These are phyloP conservation scores for Fragaria vesca DNA, from an alignment of 306 rosid genomes.

Conservation along the genomic window DNA sequence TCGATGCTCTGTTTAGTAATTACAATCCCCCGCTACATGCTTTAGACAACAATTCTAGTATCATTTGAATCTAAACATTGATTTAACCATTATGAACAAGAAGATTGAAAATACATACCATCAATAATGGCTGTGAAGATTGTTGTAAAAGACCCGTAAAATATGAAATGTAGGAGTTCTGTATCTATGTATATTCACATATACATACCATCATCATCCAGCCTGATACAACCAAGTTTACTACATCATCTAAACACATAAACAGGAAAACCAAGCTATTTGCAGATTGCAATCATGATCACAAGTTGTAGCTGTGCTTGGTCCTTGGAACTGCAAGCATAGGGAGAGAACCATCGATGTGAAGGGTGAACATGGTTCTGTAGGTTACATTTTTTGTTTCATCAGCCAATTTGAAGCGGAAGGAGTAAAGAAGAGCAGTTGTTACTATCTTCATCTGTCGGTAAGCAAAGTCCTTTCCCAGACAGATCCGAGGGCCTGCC, in stretches of 20 bases:
- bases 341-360: conserved; percentile 64
- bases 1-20: too few relatives aligned
- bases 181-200: too few relatives aligned
- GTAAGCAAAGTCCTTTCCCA: conserved; percentile 77
- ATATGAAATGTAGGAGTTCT: neutral
- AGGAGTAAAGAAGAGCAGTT: conserved; percentile 54
- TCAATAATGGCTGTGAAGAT: neutral
- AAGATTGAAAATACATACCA: too few relatives aligned
- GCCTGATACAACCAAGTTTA: neutral
- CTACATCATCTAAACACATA: neutral
- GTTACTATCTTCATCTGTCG: conserved; percentile 75
- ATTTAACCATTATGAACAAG: too few relatives aligned
- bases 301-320: neutral
- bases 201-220: neutral
- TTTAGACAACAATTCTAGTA: too few relatives aligned
- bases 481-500: conserved; percentile 72
- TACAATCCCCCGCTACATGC: too few relatives aligned
- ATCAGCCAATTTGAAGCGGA: conserved; percentile 54
- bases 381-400: conserved; percentile 44
- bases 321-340: conserved; percentile 51
- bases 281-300: neutral
- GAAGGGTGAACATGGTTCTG: conserved; percentile 76
- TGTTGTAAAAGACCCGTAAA: neutral
- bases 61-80: too few relatives aligned
- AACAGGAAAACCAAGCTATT: neutral